Percentiles rank a stretch among this genome's conserved stretches.
phyloP scores from a whole-genome alignment of 306 rosid species.

The Arachis stenosperma region DNA sequence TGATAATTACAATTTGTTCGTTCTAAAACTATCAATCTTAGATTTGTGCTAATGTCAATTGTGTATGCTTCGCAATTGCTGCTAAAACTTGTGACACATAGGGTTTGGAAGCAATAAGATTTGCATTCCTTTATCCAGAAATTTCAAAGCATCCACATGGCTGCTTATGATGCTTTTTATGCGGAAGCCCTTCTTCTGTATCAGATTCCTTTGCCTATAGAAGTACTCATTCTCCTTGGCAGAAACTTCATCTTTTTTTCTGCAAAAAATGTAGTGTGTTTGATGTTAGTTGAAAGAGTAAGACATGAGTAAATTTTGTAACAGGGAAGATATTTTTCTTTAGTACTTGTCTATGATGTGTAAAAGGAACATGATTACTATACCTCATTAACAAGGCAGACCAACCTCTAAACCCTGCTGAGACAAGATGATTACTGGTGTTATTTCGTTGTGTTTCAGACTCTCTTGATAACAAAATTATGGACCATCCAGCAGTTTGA shows the following conservation, averaged over 20 bases:
- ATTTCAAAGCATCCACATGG: constrained; percentile 56
- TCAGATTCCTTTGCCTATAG: constrained; percentile 45
- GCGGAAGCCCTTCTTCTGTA: constrained; percentile 57
- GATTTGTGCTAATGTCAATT: constrained; percentile 19
- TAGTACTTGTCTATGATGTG: too few species aligned
- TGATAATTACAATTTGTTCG: neutral
- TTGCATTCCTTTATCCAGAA: constrained; percentile 41
- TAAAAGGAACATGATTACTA: constrained; percentile 12
- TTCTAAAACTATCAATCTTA: too few species aligned
- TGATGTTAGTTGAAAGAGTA: neutral
- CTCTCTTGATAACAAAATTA: constrained; percentile 67
- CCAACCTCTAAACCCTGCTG: constrained; percentile 68
- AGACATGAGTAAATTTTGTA: neutral
- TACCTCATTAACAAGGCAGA: constrained; percentile 82
- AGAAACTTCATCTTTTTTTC: constrained; percentile 62
- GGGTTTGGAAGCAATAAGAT: constrained; percentile 68
- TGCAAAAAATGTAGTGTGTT: constrained; percentile 47
- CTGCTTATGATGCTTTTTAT: constrained; percentile 62
- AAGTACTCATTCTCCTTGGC: constrained; percentile 53
- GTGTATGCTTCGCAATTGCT: constrained; percentile 29
- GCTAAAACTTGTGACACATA: constrained; percentile 47
- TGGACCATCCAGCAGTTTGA: constrained; percentile 69
- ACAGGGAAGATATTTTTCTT: too few species aligned
- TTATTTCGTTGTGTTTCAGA: constrained; percentile 48
- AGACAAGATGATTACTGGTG: constrained; percentile 54